Evolutionary conservation across 2,329 filamentous ascomycete genomes (phyloP), one percentile per base, ranked within the genome.

Genomic region (Curvularia sp.): DNA sequence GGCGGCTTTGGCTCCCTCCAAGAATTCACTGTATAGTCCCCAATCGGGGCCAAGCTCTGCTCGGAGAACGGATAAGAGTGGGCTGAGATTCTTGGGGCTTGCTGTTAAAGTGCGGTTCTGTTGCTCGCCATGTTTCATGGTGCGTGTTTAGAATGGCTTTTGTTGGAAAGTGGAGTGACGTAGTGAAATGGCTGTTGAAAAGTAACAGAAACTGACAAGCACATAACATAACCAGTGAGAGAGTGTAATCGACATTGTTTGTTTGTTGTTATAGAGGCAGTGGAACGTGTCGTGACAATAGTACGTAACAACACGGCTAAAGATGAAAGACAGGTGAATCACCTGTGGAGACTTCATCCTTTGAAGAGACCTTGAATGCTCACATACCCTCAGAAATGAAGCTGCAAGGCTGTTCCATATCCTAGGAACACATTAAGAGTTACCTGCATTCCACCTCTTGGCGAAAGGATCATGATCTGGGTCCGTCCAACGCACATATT

Each of bases 401-500:
- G 3, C 13, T 15, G 21, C 19, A 39, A 23, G 19, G 6, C 39
- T 5, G 1, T 8, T 42, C 3, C 8, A 12, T 27, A 19, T 3
- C 5, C 36, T 12, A 15, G 12, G 21, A 15, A 2, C 1, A 8
- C 7, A 7, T 50, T 6, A 49, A 13, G 15, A 43, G 23, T 38
- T 46, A 6, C 18, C 28, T 1, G 61, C 49, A 23, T 57, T 42
- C 67, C 64, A 72, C 13, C 72, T 67, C 43, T 71, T 69, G 8
- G 82, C 81, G 76, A 88, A 89, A 0, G 84, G 84, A 73, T 89
- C 86, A 12, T 77, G 67, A 7, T 67, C 73, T 1, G 82, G 57
- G 61, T 88, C 81, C 7, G 68, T 67, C 64, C 83, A 81, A 27
- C 84, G 80, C 3, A 80, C 79, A 71, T 88, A 88, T 74, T 89